phyloP scores from a whole-genome alignment of 306 rosid species.

The Benincasa hispida region DNA sequence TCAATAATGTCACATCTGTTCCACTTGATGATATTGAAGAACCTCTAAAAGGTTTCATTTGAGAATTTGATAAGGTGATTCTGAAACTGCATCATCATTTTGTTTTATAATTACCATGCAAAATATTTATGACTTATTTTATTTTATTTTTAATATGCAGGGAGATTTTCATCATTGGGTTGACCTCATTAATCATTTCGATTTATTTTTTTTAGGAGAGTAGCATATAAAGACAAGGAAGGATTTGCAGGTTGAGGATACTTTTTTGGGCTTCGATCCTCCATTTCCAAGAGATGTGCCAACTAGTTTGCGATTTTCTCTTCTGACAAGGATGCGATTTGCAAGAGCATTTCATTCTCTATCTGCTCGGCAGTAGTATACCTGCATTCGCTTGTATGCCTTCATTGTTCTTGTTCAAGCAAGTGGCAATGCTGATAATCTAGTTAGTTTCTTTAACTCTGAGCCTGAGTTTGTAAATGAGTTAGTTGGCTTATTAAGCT shows the following conservation, averaged over 20 bases:
- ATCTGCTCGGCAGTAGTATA: slow-evolving; percentile 70
- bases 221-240: slow-evolving; percentile 79
- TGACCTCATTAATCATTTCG: slow-evolving; percentile 90
- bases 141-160: slow-evolving; percentile 42
- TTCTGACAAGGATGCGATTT: slow-evolving; percentile 83
- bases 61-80: slow-evolving; percentile 94
- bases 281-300: slow-evolving; percentile 94
- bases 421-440: slow-evolving; percentile 66
- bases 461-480: slow-evolving; percentile 98
- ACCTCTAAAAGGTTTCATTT: slow-evolving; percentile 61
- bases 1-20: slow-evolving; percentile 60
- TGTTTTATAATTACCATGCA: slow-evolving; percentile 1
- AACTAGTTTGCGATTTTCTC: slow-evolving; percentile 60
- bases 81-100: slow-evolving; percentile 12
- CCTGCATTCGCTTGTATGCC: slow-evolving; percentile 89
- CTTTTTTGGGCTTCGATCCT: slow-evolving; percentile 60
- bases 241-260: slow-evolving; percentile 79
- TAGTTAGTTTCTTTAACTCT: slow-evolving; percentile 79
- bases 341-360: slow-evolving; percentile 92
- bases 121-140: slow-evolving; percentile 16
- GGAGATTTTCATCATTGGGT: slow-evolving; percentile 99
- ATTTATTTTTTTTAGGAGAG: slow-evolving; percentile 94
- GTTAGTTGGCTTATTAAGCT: slow-evolving; percentile 67
- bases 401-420: slow-evolving; percentile 89
- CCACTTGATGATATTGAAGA: slow-evolving; percentile 84